These are phyloP conservation scores for Plasmopara muralis DNA, from an alignment of 352 stramenopile species.

Conservation along the genomic window DNA sequence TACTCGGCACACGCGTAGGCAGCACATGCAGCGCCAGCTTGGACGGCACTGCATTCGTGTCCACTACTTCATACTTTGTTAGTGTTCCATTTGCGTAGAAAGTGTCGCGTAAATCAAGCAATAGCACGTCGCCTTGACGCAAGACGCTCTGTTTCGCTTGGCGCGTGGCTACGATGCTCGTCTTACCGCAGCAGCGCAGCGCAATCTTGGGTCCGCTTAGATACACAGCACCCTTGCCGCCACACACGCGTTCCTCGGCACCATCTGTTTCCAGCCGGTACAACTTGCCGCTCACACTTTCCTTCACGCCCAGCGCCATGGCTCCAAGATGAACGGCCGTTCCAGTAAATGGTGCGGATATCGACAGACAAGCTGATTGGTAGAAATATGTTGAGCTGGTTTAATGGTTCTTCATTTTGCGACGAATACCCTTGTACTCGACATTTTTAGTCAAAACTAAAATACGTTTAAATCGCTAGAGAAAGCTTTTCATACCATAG, in stretches of 20 bases:
- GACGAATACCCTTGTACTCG: too few species aligned
- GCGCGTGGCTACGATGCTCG: conserved; percentile 62
- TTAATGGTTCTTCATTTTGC: too few species aligned
- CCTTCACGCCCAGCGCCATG: conserved; percentile 55
- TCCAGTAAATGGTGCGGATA: background rate
- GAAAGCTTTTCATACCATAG: too few species aligned
- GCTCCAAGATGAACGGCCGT: background rate
- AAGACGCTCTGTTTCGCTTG: conserved; percentile 71
- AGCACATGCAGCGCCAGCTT: conserved; percentile 26
- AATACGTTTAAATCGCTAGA: too few species aligned
- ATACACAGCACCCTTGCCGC: conserved; percentile 61
- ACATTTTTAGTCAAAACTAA: too few species aligned
- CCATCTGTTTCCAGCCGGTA: conserved; percentile 40
- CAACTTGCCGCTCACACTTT: conserved; percentile 64
- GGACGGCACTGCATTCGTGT: conserved; percentile 27
- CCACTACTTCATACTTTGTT: conserved; percentile 79
- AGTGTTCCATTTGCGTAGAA: conserved; percentile 83
- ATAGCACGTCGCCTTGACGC: conserved; percentile 61
- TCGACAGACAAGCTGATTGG: background rate
- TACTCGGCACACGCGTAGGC: conserved; percentile 24
- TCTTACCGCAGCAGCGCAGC: conserved; percentile 73
- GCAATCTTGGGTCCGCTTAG: conserved; percentile 57
- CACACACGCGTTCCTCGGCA: conserved; percentile 52
- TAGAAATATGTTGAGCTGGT: background rate
- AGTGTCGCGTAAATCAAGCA: conserved; percentile 53